Conservation (phyloP, 306 rosid genomes). For the Pyrus bretschneideri region DNA sequence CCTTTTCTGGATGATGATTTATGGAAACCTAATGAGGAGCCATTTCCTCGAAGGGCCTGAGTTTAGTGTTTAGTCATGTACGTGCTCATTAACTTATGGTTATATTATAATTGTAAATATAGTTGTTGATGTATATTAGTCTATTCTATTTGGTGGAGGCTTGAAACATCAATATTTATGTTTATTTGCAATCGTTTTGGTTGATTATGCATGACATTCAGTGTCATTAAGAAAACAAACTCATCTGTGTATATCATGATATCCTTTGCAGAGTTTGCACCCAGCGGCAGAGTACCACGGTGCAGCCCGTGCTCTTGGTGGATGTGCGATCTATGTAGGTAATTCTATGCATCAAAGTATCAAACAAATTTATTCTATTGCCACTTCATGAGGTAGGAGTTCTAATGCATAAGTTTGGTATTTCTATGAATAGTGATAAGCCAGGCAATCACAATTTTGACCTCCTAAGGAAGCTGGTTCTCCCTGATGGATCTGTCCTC, state of each 20-base stretch:
- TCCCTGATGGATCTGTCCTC: constrained; percentile 95
- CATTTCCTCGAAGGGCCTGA: background rate
- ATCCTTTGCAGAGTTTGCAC: constrained; percentile 60
- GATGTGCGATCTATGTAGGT: constrained; percentile 98
- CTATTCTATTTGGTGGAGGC: background rate
- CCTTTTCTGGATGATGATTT: no score
- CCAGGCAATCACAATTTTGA: constrained; percentile 95
- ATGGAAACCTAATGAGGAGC: no score
- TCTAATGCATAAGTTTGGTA: background rate
- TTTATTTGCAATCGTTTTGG: background rate
- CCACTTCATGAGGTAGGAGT: background rate
- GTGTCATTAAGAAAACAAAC: background rate
- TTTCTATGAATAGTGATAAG: constrained; percentile 50
- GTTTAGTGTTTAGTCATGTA: background rate
- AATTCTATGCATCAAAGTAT: background rate
- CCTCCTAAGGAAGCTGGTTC: constrained; percentile 76
- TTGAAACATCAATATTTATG: background rate
- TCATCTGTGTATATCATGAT: background rate
- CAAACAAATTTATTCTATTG: background rate
- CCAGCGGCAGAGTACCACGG: constrained; percentile 93
- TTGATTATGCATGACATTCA: background rate
- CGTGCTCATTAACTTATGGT: background rate
- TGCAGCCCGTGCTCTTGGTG: constrained; percentile 95
- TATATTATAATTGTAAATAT: background rate
- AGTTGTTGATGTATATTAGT: background rate